Evolutionary conservation across 2,329 filamentous ascomycete genomes (phyloP).

Genomic region (Diaporthe sp.): DNA sequence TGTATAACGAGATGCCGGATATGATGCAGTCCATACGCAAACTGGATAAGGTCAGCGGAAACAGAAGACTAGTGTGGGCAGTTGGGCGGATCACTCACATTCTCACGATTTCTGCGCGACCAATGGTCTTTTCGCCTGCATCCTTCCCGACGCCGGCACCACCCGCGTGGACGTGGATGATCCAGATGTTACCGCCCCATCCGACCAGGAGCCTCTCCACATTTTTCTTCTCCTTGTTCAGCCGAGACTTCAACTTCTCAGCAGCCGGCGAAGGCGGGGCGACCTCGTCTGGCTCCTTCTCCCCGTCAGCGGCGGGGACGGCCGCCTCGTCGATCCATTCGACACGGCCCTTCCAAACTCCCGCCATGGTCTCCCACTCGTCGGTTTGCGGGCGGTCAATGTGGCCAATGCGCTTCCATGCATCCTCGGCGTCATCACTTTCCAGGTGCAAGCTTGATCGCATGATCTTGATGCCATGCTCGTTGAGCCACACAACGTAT

Average conservation of each 20-base stretch:
- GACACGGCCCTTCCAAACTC: constrained; percentile 91
- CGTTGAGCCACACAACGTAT: constrained; percentile 95
- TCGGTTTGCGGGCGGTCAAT: constrained; percentile 89
- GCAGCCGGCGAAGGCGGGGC: constrained; percentile 59
- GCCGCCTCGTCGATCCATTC: constrained; percentile 93
- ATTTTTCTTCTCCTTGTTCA: constrained; percentile 60
- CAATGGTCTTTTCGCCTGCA: constrained; percentile 78
- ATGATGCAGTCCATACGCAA: constrained; percentile 98
- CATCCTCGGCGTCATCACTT: constrained; percentile 80
- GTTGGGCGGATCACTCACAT: constrained; percentile 72
- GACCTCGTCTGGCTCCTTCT: constrained; percentile 51
- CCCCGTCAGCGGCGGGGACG: constrained; percentile 80
- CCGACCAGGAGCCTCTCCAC: constrained; percentile 90
- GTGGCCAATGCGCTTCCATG: constrained; percentile 96
- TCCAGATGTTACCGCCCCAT: constrained; percentile 97
- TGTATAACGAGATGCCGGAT: constrained; percentile 97
- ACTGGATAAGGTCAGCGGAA: constrained; percentile 61
- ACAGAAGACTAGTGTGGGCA: not conserved
- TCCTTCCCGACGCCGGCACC: constrained; percentile 76
- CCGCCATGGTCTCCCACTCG: constrained; percentile 96
- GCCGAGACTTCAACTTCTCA: constrained; percentile 64
- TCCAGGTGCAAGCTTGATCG: constrained; percentile 88
- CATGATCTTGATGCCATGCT: constrained; percentile 98
- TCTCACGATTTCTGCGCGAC: constrained; percentile 90
- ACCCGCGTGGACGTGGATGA: constrained; percentile 89